A percentile compares a stretch with the other conserved stretches of the same genome.
These are phyloP conservation scores for Penicillium simplicissimum DNA, from an alignment of 495 filamentous ascomycete genomes.

Conservation along the genomic window DNA sequence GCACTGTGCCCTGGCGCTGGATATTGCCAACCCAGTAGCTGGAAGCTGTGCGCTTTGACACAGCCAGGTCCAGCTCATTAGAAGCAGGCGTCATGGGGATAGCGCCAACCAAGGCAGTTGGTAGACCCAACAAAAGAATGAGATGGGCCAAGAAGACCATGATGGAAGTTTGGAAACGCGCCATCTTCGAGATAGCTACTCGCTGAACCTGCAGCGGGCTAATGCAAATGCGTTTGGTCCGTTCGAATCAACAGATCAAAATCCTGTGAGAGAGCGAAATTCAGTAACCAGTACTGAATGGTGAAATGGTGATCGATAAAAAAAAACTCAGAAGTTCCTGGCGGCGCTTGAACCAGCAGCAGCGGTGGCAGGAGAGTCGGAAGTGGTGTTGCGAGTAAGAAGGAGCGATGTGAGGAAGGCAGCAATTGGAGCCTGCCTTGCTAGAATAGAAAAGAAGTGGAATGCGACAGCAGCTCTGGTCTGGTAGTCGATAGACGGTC, in stretches of 20 bases:
- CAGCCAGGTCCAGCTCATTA: constrained; percentile 19
- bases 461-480: constrained; percentile 19
- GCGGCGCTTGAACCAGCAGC: constrained; percentile 20
- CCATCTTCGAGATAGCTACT: constrained; percentile 32
- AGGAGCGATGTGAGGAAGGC: constrained; percentile 6
- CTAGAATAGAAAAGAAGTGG: constrained; percentile 9
- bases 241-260: constrained; percentile 2
- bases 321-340: not conserved
- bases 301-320: not conserved
- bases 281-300: constrained; percentile 42
- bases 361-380: constrained; percentile 16
- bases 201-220: constrained; percentile 41
- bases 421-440: constrained; percentile 4
- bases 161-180: constrained; percentile 26
- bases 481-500: constrained; percentile 5
- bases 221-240: not conserved
- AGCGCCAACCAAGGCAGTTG: constrained; percentile 44
- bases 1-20: constrained; percentile 65
- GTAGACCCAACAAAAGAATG: constrained; percentile 39
- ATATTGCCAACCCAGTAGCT: constrained; percentile 76
- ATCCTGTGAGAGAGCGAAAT: constrained; percentile 17
- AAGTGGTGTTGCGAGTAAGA: not conserved
- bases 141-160: constrained; percentile 39
- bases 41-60: constrained; percentile 28
- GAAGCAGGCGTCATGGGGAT: constrained; percentile 33